Conservation (phyloP, 768 basidiomycete species). For the Coprinellus micaceus region DNA sequence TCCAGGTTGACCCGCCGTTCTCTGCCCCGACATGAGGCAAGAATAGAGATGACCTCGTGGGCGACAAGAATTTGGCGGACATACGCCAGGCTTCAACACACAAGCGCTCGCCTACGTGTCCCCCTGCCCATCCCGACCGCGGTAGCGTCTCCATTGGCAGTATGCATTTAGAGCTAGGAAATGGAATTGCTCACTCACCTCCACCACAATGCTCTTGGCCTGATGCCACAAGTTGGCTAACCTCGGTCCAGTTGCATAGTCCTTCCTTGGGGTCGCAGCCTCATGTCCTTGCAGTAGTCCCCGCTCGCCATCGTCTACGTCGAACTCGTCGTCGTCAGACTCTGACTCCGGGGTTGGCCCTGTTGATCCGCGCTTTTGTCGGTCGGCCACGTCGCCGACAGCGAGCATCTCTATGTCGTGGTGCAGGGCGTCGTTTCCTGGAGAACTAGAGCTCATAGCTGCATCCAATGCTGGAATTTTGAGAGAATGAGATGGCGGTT, state of each 20-base stretch:
- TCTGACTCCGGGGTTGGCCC: slow-evolving; percentile 25
- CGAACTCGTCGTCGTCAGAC: slow-evolving; percentile 28
- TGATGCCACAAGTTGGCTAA: slow-evolving; percentile 46
- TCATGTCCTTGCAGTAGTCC: slow-evolving; percentile 35
- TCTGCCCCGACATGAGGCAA: too few relatives aligned
- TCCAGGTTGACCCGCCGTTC: too few relatives aligned
- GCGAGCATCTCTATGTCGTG: slow-evolving; percentile 36
- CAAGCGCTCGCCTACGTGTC: too few relatives aligned
- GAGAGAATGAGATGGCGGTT: neutral
- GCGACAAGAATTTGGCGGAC: too few relatives aligned
- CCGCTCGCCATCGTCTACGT: slow-evolving; percentile 35
- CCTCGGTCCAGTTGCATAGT: slow-evolving; percentile 14
- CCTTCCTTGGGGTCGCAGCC: neutral
- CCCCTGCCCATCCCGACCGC: too few relatives aligned
- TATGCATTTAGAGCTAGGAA: too few relatives aligned
- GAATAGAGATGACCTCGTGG: too few relatives aligned
- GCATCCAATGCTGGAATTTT: neutral
- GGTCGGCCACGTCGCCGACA: slow-evolving; percentile 21
- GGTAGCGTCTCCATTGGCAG: too few relatives aligned
- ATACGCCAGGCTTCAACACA: too few relatives aligned
- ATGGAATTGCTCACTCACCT: slow-evolving; percentile 44
- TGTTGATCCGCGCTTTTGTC: neutral
- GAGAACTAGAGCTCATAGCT: slow-evolving; percentile 30
- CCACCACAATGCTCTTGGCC: slow-evolving; percentile 60
- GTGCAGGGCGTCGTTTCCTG: slow-evolving; percentile 25